Base-by-base conservation (phyloP, 768 basidiomycete species). In the Kwoniella europaea region DNA sequence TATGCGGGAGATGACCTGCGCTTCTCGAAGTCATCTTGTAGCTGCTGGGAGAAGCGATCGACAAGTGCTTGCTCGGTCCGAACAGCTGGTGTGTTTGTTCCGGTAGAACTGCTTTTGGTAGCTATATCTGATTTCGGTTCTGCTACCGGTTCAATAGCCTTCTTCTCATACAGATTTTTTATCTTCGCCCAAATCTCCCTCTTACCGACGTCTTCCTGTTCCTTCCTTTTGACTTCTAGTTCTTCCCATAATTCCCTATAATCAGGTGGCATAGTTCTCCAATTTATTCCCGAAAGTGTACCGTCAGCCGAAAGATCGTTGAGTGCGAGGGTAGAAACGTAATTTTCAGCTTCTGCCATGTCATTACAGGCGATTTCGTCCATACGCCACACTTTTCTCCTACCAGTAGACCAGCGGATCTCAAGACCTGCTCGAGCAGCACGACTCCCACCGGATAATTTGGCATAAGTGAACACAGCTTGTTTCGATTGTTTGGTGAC, bases 201-300 rank as follows among this genome's bases (percentile, higher is more conserved):
- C 79, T 95, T 94, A 20, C 85, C 86, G 20, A 79, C 81, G 70
- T 93, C 90, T 66, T 91, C 89, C 42, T 85, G 85, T 6, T 77
- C 70, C 75, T 90, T 91, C 75, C 92, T 87, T 29, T 85, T 84
- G 3, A 74, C 80, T 76, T 94, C 94, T 16, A 98, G 84, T 81
- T 95, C 92, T 65, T 92, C 91, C 96, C 96, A 99, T 18, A 99
- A 85, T 82, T 94, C 91, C 71, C 94, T 88, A 83, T 91, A 96
- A 18, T 88, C 87, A 2, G 90, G 86, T 10, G 96, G 93, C n/a
- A 98, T 86, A 10, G 89, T 82, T 74, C 92, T 87, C 82, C 92
- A 92, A 74, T 90, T 92, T 0, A 91, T 68, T 1, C 73, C 71
- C 5, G 63, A 58, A 5, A 76, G 60, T 10, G 73, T 67, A 2